These are phyloP conservation scores for Boletus smithii DNA, from an alignment of 1,284 basidiomycete species.

Conservation along the genomic window DNA sequence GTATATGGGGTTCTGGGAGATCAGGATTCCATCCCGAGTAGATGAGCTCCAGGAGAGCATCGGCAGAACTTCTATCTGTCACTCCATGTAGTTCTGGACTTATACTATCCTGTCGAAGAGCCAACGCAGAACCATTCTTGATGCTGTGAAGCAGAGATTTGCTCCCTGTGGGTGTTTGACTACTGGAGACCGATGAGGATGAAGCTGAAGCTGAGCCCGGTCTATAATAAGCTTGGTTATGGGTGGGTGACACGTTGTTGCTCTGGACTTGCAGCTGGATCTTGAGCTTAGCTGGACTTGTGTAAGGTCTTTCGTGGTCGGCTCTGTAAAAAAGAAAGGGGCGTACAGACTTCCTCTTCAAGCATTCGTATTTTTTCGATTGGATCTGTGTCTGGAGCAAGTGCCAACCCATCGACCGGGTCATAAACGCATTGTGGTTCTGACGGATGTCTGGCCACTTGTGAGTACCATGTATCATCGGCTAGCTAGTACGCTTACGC, in stretches of 20 bases:
- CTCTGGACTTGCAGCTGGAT: slow-evolving; percentile 55
- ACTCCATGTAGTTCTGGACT: slow-evolving; percentile 48
- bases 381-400: slow-evolving; percentile 72
- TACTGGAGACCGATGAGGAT: slow-evolving; percentile 22
- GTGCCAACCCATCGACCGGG: slow-evolving; percentile 72
- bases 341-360: slow-evolving; percentile 73
- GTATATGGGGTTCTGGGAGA: slow-evolving; percentile 64
- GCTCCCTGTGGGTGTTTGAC: slow-evolving; percentile 12
- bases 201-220: slow-evolving; percentile 27
- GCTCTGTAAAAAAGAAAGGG: neutral
- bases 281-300: slow-evolving; percentile 55
- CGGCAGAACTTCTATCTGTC: slow-evolving; percentile 38
- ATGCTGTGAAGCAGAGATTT: slow-evolving; percentile 4
- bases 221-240: slow-evolving; percentile 14
- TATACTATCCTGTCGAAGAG: slow-evolving; percentile 43
- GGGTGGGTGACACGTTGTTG: slow-evolving; percentile 18
- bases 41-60: slow-evolving; percentile 60
- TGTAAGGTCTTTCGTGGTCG: slow-evolving; percentile 15
- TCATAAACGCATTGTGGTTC: slow-evolving; percentile 81
- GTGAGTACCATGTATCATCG: slow-evolving; percentile 10
- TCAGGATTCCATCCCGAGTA: slow-evolving; percentile 80
- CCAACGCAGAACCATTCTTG: slow-evolving; percentile 8
- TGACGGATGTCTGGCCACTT: slow-evolving; percentile 58
- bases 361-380: slow-evolving; percentile 68
- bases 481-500: slow-evolving; percentile 47